Conservation (phyloP, 208 protist species). For the Wallacemonas sp. region DNA sequence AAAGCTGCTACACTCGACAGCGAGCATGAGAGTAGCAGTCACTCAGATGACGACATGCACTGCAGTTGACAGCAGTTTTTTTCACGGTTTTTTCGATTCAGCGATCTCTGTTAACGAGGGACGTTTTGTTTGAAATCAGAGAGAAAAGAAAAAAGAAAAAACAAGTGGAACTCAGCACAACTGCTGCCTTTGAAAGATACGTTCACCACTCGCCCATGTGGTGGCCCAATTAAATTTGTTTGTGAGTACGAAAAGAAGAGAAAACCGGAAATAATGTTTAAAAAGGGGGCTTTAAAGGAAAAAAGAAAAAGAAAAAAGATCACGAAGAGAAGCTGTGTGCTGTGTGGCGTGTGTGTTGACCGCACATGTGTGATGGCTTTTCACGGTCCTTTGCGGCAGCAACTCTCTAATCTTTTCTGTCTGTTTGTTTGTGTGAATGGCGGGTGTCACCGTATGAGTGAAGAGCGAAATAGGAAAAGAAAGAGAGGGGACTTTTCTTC, state of each 20-base stretch:
- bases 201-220: neutral
- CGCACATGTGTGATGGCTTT: no score
- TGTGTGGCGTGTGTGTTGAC: no score
- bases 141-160: constrained; percentile 8
- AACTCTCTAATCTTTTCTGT: neutral
- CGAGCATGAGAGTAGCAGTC: no score
- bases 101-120: neutral
- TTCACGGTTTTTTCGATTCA: no score
- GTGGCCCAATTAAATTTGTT: constrained; percentile 18
- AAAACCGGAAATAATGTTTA: constrained; percentile 19
- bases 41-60: no score
- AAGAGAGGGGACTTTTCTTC: neutral
- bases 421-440: neutral
- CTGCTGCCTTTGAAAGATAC: neutral
- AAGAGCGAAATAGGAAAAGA: neutral
- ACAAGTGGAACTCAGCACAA: neutral
- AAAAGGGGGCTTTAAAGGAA: neutral
- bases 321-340: neutral
- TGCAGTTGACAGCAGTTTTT: no score
- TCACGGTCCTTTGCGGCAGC: no score
- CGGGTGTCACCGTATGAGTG: neutral
- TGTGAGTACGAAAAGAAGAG: constrained; percentile 24
- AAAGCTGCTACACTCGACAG: no score
- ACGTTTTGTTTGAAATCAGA: constrained; percentile 19
- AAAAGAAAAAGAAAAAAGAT: neutral